phyloP scores from a whole-genome alignment of 2,329 filamentous ascomycete genomes.

The Aspergillus calidoustus region DNA sequence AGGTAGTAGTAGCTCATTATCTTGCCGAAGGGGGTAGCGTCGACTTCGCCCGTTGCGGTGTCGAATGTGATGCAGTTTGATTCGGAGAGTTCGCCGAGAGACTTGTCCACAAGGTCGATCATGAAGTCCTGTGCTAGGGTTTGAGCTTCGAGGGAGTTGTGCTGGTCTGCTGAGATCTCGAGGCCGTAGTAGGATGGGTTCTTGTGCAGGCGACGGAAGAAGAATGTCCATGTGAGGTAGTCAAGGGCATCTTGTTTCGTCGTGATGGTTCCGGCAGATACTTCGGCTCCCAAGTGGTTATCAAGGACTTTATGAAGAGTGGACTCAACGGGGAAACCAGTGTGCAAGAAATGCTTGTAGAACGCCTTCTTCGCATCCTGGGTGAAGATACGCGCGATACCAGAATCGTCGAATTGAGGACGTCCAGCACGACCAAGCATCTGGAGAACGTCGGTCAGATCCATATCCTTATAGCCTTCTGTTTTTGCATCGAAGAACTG shows the following conservation, averaged over 20 bases:
- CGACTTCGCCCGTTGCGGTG: slow-evolving; percentile 80
- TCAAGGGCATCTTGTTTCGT: slow-evolving; percentile 97
- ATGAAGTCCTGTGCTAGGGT: slow-evolving; percentile 91
- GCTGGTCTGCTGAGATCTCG: slow-evolving; percentile 88
- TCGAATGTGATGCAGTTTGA: slow-evolving; percentile 84
- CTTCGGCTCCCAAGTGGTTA: slow-evolving; percentile 94
- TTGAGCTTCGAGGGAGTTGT: slow-evolving; percentile 85
- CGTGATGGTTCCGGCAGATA: slow-evolving; percentile 87
- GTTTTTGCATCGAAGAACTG: slow-evolving; percentile 98
- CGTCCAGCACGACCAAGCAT: slow-evolving; percentile 96
- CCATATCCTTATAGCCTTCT: slow-evolving; percentile 98
- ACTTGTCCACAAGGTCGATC: slow-evolving; percentile 87
- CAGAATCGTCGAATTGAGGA: slow-evolving; percentile 94
- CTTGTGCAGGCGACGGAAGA: slow-evolving; percentile 96
- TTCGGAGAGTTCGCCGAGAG: slow-evolving; percentile 77
- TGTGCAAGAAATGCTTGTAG: slow-evolving; percentile 99
- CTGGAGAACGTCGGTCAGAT: slow-evolving; percentile 94
- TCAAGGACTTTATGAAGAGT: slow-evolving; percentile 95
- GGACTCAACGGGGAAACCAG: slow-evolving; percentile 95
- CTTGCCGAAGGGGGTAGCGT: slow-evolving; percentile 88
- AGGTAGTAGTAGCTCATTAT: slow-evolving; percentile 99
- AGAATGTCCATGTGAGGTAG: slow-evolving; percentile 99
- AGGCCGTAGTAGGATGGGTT: slow-evolving; percentile 98
- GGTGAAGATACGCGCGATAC: slow-evolving; percentile 95
- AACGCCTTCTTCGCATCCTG: slow-evolving; percentile 98